These are phyloP conservation scores for Mrakia blollopis DNA, from an alignment of 768 basidiomycete species.

Conservation along the genomic window DNA sequence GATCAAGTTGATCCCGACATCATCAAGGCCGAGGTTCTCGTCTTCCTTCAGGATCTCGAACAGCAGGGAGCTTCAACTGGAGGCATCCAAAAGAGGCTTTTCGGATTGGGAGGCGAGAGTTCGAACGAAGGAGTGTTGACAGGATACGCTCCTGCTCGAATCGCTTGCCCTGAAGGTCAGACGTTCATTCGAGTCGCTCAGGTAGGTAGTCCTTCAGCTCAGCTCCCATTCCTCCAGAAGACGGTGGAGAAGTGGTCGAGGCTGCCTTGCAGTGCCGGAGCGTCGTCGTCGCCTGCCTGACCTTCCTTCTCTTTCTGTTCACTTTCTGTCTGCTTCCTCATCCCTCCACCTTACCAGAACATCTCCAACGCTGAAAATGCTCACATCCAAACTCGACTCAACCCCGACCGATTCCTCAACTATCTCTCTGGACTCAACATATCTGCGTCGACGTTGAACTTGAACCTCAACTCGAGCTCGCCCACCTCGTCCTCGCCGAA, in stretches of 20 bases:
- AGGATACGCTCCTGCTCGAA: neutral
- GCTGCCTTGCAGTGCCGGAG: neutral
- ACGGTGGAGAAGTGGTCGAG: neutral
- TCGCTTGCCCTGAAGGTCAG: neutral
- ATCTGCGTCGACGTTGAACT: constrained; percentile 27
- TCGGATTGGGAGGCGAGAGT: constrained; percentile 21
- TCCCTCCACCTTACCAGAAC: neutral
- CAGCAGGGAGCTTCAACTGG: neutral
- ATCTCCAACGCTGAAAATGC: constrained; percentile 17
- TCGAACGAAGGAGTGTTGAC: neutral
- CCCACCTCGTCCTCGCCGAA: constrained; percentile 19
- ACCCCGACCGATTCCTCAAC: constrained; percentile 26
- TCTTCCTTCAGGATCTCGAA: constrained; percentile 1
- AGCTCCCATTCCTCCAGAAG: neutral
- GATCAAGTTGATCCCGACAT: neutral
- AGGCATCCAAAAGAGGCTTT: neutral
- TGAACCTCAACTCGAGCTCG: constrained; percentile 26
- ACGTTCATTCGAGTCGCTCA: neutral
- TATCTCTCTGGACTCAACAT: constrained; percentile 29
- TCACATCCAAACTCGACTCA: constrained; percentile 26
- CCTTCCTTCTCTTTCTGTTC: neutral
- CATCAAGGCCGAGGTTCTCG: neutral
- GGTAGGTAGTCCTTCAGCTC: neutral
- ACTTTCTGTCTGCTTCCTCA: neutral
- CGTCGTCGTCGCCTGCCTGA: neutral